Base-by-base conservation (phyloP, 345 rosid species). In the Eucalyptus curtisii region DNA sequence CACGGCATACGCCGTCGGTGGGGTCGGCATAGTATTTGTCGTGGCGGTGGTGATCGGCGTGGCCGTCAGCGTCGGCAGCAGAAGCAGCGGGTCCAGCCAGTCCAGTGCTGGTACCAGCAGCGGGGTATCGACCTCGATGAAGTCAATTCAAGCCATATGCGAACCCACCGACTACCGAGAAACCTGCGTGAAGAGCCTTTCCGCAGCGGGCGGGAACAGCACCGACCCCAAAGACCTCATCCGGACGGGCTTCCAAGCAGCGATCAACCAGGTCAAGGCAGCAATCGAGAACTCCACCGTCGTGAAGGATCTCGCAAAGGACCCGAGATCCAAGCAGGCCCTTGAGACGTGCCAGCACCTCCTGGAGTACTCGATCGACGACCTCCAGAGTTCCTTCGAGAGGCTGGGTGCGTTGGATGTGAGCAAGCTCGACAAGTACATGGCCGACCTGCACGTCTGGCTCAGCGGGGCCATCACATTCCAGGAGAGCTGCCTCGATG, bases 381-480 rank as follows among this genome's bases (percentile, higher is more conserved):
- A 95, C 61, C 91, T 97, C 44, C 87, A 90, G 10, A 90, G 64
- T 31, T 95, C 97, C 17, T 89, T 93, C 40, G n/a, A 91, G 27
- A 88, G 91, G 17, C 85, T 96, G 31, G 92, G 93, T 8, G 88
- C 86, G 0, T 93, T 94, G 37, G 94, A 95, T 8, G 9, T 91
- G 3, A 87, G 88, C 64, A 89, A 88, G 57, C 12, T 92, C 2
- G 93, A 93, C 11, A 49, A 84, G 33, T 94, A 89, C 86, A 61
- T 93, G 5, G 93, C 93, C 19, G 94, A 96, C 89, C 94, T 97
- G 86, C 91, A 92, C 66, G 89, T 93, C 82, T 96, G 97, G 99
- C 93, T 96, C 13, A 95, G 98, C 52, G 99, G 96, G 48, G 92
- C 99, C 33, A 85, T 94, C 20, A 97, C 98, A 2, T 96, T 93